Evolutionary conservation across 2,329 filamentous ascomycete genomes (phyloP).

Genomic region (Coniochaeta prunicola): DNA sequence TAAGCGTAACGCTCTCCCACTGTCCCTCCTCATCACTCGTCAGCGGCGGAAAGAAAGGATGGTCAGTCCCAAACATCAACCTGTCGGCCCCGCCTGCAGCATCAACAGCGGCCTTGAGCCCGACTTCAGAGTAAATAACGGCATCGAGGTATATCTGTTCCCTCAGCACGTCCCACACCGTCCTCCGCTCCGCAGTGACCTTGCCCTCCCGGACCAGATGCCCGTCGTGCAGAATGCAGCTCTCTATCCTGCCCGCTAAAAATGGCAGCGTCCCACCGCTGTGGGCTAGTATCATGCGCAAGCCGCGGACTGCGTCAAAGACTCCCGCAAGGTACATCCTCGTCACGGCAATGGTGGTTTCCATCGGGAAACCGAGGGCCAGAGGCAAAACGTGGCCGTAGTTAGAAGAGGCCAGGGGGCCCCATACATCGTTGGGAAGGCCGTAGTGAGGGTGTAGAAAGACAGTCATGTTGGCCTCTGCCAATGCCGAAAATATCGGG

Average conservation of each 20-base stretch:
- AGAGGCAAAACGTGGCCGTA: constrained; percentile 87
- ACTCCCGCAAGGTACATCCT: constrained; percentile 83
- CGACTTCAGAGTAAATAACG: constrained; percentile 73
- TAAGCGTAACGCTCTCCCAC: constrained; percentile 61
- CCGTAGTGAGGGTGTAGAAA: constrained; percentile 94
- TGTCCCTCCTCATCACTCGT: constrained; percentile 51
- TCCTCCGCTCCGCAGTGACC: constrained; percentile 34
- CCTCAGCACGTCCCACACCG: constrained; percentile 48
- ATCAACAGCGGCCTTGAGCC: constrained; percentile 62
- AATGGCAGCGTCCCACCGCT: constrained; percentile 86
- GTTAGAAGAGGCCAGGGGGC: constrained; percentile 55
- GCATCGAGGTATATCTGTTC: constrained; percentile 84
- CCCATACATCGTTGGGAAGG: constrained; percentile 72
- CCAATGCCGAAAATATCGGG: constrained; percentile 63
- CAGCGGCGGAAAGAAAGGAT: constrained; percentile 78
- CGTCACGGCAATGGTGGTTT: constrained; percentile 85
- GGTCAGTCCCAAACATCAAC: constrained; percentile 75
- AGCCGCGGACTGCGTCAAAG: constrained; percentile 64
- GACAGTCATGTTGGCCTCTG: constrained; percentile 56
- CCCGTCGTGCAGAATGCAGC: constrained; percentile 76
- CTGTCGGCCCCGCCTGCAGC: constrained; percentile 55
- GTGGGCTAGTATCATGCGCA: constrained; percentile 77
- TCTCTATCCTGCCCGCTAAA: constrained; percentile 80
- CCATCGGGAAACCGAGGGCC: constrained; percentile 81
- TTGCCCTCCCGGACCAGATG: constrained; percentile 61